Conservation (phyloP, 306 rosid genomes). For the Lablab purpureus region DNA sequence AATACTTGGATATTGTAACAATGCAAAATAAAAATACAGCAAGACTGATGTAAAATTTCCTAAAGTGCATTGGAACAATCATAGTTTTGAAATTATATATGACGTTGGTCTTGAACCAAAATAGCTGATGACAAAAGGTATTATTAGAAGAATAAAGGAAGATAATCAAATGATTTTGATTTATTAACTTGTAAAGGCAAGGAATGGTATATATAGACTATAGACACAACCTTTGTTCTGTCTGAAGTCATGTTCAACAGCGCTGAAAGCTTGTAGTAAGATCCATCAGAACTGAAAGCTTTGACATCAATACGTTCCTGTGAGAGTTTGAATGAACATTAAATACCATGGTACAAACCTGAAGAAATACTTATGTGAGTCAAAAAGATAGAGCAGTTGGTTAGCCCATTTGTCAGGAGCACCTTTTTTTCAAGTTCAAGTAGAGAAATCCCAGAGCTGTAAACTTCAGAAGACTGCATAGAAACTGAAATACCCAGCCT, state of each 20-base stretch:
- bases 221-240: constrained; percentile 83
- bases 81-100: too few relatives aligned
- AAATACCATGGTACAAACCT: constrained; percentile 34
- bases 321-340: constrained; percentile 47
- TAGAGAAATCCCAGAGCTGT: constrained; percentile 86
- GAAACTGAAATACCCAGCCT: constrained; percentile 94
- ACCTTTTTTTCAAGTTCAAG: constrained; percentile 98
- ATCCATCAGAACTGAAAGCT: constrained; percentile 87
- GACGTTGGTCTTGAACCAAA: constrained; percentile 39
- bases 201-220: constrained; percentile 31
- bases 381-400: constrained; percentile 17
- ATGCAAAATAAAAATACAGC: too few relatives aligned
- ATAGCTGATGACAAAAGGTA: constrained; percentile 25
- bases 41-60: too few relatives aligned
- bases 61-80: too few relatives aligned
- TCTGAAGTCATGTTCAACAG: constrained; percentile 87
- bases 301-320: constrained; percentile 94
- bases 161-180: constrained; percentile 1
- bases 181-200: constrained; percentile 15
- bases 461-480: constrained; percentile 66
- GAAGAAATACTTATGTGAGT: constrained; percentile 31
- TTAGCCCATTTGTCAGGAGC: constrained; percentile 37
- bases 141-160: constrained; percentile 8
- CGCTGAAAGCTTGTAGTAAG: constrained; percentile 92
- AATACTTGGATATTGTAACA: too few relatives aligned